Base-by-base conservation (phyloP, 1,284 basidiomycete species). In the Leccinum solheimii region DNA sequence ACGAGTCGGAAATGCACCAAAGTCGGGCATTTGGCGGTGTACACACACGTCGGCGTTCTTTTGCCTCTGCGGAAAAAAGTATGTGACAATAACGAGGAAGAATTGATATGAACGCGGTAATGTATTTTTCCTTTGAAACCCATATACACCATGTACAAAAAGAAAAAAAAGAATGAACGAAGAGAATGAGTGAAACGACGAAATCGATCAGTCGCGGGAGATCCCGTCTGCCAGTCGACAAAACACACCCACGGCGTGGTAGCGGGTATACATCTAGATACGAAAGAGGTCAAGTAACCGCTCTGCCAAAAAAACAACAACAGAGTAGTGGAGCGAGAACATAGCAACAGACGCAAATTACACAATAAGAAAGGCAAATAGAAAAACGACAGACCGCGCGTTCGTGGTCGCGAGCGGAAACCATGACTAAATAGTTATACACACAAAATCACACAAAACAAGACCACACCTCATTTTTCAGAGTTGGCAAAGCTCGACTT, bases 401-500 rank as follows among this genome's bases (percentile, higher is more conserved):
- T 67, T 68, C 40, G 55, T 62, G 66, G 63, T 64, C 30, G 62
- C 67, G 57, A 55, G 66, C 43, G 21, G 59, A 65, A 55, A 50
- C 26, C 32, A 62, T 52, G 30, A 62, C 26, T 49, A 62, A 66
- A 57, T 69, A 57, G 38, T 43, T 53, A 40, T 56, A 58, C 55
- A 58, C 34, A 4, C 5, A 40, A 49, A 14, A 10, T 13, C 30
- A 23, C 1, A 30, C 13, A 27, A 16, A 52, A 11, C 3, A 52
- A 2, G 16, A 3, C 50, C 13, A 34, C 16, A 34, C n/a, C 34
- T 7, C 53, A 73, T 59, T 76, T 73, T 58, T 73, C 72, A 21
- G 72, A 71, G 51, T 74, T 66, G 0, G 60, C 61, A 56, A 75
- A 76, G 30, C 65, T 72, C 21, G 69, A 67, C 49, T 67, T 66